These are phyloP conservation scores for Chrysophaeum taylorii DNA, from an alignment of 352 stramenopile genomes.

Conservation along the genomic window DNA sequence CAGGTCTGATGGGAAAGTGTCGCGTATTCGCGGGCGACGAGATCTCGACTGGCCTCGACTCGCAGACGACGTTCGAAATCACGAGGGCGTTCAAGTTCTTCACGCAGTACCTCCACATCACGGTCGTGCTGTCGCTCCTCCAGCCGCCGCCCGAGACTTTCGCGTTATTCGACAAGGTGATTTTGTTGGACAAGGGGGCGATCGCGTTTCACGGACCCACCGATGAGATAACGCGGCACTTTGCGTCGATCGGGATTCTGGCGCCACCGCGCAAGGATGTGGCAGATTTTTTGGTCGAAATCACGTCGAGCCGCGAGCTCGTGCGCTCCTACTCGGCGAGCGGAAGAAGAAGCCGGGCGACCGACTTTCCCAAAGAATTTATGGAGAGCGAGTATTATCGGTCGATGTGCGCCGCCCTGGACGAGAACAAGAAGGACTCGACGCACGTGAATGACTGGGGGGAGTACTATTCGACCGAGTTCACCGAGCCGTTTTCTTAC, in stretches of 20 bases:
- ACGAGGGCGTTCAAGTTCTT: slow-evolving; percentile 49
- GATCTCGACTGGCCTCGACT: slow-evolving; percentile 82
- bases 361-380: slow-evolving; percentile 9
- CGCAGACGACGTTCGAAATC: slow-evolving; percentile 79
- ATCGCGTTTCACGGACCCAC: slow-evolving; percentile 79
- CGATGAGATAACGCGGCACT: slow-evolving; percentile 43
- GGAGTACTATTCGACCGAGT: background rate
- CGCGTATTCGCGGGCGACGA: slow-evolving; percentile 71
- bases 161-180: slow-evolving; percentile 83
- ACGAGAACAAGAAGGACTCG: background rate
- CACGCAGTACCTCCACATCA: slow-evolving; percentile 43
- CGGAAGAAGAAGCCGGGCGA: no score
- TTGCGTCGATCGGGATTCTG: slow-evolving; percentile 45
- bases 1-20: slow-evolving; percentile 59
- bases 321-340: background rate
- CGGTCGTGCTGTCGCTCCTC: slow-evolving; percentile 60
- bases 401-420: background rate
- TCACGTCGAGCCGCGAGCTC: slow-evolving; percentile 29
- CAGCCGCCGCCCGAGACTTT: slow-evolving; percentile 83
- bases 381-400: slow-evolving; percentile 1
- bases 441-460: no score
- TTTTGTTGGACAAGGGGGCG: slow-evolving; percentile 78
- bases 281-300: slow-evolving; percentile 72
- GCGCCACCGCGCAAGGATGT: slow-evolving; percentile 55
- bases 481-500: slow-evolving; percentile 12